Evolutionary conservation across 2,329 filamentous ascomycete species (phyloP), one percentile per base, ranked within the genome.

Genomic region (Colletotrichum caudatum): DNA sequence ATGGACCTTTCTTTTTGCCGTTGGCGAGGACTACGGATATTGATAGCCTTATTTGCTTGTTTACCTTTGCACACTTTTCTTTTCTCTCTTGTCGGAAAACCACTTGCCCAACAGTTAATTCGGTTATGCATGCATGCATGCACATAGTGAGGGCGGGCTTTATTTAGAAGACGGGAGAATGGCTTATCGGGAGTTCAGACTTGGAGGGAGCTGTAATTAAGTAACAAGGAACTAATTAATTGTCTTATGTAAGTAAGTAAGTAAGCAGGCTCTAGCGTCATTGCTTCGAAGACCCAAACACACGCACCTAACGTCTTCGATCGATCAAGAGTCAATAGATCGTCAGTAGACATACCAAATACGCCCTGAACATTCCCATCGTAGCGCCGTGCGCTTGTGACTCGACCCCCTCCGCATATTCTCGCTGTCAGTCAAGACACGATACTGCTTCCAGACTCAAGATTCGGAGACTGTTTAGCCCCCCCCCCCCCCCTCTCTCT

Each of bases 281-380:
- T 72, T 51, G 69, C 65, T 64, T 20, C 48, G 37, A 20, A 69
- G 46, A 23, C n/a, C 1, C 20, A 18, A 20, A 23, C 44, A 46
- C 20, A 1, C 39, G 20, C 41, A 44, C 18, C 1, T 6, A 12
- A 37, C 16, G 44, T 29, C 23, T 20, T 18, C 29, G 29, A 41
- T 71, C 69, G 9, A 23, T 23, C 44, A 46, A 46, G 46, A 69
- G 54, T 69, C 69, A 69, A 69, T 46, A 71, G 69, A 71, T 64
- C 59, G 59, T 46, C 64, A 23, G 50, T 64, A 26, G 37, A 60
- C 57, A 68, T 41, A 60, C 65, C 51, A 50, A 60, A 50, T 66
- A 39, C 53, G 58, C 64, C 41, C 33, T 23, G n/a, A 16, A 11
- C 44, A 63, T 63, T 64, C 37, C 64, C 61, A 62, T 54, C 35